These are phyloP conservation scores for Penicillium chermesinum DNA, from an alignment of 495 filamentous ascomycete species.

Conservation along the genomic window DNA sequence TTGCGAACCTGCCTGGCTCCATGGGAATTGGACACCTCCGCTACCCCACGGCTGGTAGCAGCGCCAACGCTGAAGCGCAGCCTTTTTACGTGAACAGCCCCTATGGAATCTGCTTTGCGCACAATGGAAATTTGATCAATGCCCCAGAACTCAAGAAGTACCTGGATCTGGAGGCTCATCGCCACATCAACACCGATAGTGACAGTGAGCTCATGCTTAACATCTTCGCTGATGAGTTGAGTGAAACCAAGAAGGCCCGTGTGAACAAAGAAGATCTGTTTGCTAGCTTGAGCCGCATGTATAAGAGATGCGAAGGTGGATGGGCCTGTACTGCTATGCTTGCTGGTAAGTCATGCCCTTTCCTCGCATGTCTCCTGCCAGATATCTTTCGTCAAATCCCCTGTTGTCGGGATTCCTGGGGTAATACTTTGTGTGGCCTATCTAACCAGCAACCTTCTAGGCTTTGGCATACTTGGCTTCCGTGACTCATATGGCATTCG, in stretches of 20 bases:
- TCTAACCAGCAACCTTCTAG: constrained; percentile 30
- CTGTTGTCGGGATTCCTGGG: neutral
- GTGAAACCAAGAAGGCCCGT: constrained; percentile 92
- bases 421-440: neutral
- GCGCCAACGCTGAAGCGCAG: constrained; percentile 54
- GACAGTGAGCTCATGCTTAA: constrained; percentile 96
- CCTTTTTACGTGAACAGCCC: constrained; percentile 94
- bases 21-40: constrained; percentile 89
- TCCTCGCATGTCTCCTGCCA: neutral
- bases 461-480: constrained; percentile 86
- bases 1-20: constrained; percentile 74
- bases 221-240: constrained; percentile 88
- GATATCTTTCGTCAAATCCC: neutral
- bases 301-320: constrained; percentile 71
- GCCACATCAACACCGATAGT: constrained; percentile 95
- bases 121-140: constrained; percentile 96
- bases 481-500: constrained; percentile 87
- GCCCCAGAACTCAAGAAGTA: constrained; percentile 70
- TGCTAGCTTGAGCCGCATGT: constrained; percentile 67
- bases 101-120: constrained; percentile 65
- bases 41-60: constrained; percentile 88
- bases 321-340: constrained; percentile 91
- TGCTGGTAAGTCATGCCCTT: constrained; percentile 52
- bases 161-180: constrained; percentile 82
- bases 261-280: constrained; percentile 92